Evolutionary conservation across 2,329 filamentous ascomycete genomes (phyloP).

Genomic region (Corynespora cassiicola): DNA sequence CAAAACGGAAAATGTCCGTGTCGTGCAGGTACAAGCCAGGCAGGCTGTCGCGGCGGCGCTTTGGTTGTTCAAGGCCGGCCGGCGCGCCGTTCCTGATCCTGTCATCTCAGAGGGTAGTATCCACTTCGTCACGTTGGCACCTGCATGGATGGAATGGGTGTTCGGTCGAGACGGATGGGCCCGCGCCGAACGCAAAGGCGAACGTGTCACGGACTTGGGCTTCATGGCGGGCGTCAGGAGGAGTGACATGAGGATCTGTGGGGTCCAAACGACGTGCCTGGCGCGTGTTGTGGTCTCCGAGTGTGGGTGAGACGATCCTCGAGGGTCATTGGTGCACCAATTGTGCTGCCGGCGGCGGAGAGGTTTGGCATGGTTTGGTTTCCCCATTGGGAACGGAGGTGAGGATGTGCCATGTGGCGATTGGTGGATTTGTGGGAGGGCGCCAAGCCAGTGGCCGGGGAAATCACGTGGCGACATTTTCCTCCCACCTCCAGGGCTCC

Average conservation of each 20-base stretch:
- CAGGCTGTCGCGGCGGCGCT: conserved; percentile 1
- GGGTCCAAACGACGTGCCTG: conserved; percentile 27
- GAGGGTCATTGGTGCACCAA: conserved; percentile 6
- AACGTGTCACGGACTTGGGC: conserved; percentile 9
- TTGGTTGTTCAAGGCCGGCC: conserved; percentile 19
- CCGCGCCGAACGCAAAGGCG: conserved; percentile 8
- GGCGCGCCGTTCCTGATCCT: conserved; percentile 42
- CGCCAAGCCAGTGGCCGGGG: conserved; percentile 4
- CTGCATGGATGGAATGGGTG: conserved; percentile 28
- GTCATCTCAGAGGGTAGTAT: conserved; percentile 7
- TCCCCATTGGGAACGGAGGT: conserved; percentile 26
- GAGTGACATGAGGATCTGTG: conserved; percentile 21
- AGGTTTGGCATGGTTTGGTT: conserved; percentile 8
- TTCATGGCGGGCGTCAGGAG: conserved; percentile 11
- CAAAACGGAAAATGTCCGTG: conserved; percentile 27
- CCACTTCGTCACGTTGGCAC: conserved; percentile 6
- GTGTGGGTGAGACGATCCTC: conserved; percentile 1
- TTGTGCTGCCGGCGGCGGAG: conserved; percentile 10
- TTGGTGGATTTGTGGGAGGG: too few species aligned
- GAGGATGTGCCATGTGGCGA: conserved; percentile 10
- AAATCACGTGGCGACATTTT: conserved; percentile 26
- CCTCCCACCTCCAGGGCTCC: conserved; percentile 6
- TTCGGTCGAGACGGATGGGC: conserved; percentile 17
- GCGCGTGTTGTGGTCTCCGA: conserved; percentile 11
- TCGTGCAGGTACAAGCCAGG: conserved; percentile 30